These are phyloP conservation scores for Torrubiella hemipterigena DNA, from an alignment of 2,329 filamentous ascomycete genomes.

Conservation along the genomic window DNA sequence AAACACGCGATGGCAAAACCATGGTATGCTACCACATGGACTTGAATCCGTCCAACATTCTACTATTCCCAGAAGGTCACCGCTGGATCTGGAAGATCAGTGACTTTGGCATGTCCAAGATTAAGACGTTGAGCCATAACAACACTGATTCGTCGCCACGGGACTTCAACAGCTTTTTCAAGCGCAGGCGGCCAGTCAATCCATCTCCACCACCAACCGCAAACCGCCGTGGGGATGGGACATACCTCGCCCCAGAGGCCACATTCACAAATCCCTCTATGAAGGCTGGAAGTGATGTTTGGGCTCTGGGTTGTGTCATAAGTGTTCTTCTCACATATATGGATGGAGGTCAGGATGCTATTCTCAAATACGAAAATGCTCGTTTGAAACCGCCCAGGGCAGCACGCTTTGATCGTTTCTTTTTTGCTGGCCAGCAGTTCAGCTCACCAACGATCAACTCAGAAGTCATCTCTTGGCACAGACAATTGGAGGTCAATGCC, in stretches of 20 bases:
- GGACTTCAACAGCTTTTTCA: conserved; percentile 17
- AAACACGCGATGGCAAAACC: conserved; percentile 12
- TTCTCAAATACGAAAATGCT: conserved; percentile 11
- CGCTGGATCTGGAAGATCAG: conserved; percentile 25
- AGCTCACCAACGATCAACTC: conserved; percentile 8
- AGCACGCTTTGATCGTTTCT: conserved; percentile 13
- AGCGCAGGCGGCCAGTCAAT: conserved; percentile 9
- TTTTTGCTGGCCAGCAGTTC: conserved; percentile 8
- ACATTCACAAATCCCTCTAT: conserved; percentile 13
- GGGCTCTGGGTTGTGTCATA: conserved; percentile 27
- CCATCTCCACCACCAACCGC: conserved; percentile 13
- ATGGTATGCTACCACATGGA: conserved; percentile 28
- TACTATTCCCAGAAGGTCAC: conserved; percentile 13
- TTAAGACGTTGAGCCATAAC: conserved; percentile 14
- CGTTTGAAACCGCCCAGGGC: conserved; percentile 11
- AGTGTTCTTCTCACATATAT: conserved; percentile 25
- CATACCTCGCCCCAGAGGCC: conserved; percentile 24
- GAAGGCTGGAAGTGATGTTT: conserved; percentile 23
- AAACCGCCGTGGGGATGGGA: conserved; percentile 19
- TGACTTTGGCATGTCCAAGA: conserved; percentile 27
- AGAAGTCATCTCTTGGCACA: conserved; percentile 9
- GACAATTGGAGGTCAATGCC: conserved; percentile 8
- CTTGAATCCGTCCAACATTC: conserved; percentile 24
- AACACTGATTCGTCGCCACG: too few species aligned
- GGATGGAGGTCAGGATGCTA: conserved; percentile 15